Evolutionary conservation across 345 rosid genomes (phyloP), one percentile per base, ranked within the genome.

Genomic region (Corymbia maculata): DNA sequence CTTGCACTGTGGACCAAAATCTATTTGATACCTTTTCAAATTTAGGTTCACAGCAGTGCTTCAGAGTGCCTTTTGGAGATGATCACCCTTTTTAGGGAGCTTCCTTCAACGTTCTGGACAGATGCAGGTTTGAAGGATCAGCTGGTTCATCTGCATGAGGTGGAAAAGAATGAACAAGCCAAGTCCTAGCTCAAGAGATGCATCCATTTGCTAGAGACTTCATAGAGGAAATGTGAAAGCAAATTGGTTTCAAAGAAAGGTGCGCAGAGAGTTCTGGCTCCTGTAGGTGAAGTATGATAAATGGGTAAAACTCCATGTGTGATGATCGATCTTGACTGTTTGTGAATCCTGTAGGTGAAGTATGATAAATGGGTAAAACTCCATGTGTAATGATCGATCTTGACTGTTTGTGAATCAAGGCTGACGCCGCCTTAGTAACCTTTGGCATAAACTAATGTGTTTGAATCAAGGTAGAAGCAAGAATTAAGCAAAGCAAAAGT

Each of bases 81-180:
- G 64, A 91, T 86, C 55, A 90, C 89, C 90, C 91, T 95, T 86
- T 88, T 21, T 86, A 86, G 90, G 87, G 92, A 53, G 68, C 91
- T 94, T 70, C 90, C 94, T 45, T 44, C 92, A 1, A 86, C 87
- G 85, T 85, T 52, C 88, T 89, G 89, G 57, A 75, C 86, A 11
- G 93, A 93, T n/a, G 88, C 79, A 15, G 93, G 89, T 70, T 92
- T 93, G 85, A 94, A 93, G 90, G 91, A 86, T 64, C 95, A 94
- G 90, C 90, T 97, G 64, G 87, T 91, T 85, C 94, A 93, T 86
- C 93, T 91, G 50, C 90, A 89, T 85, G 98, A 95, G 88, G 93
- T 93, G 36, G 99, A 95, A 86, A 96, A 96, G 93, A 96, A 92
- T 84, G 97, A 89, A 92, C 95, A 92, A 89, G 98, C 99, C 1